phyloP scores from a whole-genome alignment of 768 basidiomycete species.

The Trametes elegans region DNA sequence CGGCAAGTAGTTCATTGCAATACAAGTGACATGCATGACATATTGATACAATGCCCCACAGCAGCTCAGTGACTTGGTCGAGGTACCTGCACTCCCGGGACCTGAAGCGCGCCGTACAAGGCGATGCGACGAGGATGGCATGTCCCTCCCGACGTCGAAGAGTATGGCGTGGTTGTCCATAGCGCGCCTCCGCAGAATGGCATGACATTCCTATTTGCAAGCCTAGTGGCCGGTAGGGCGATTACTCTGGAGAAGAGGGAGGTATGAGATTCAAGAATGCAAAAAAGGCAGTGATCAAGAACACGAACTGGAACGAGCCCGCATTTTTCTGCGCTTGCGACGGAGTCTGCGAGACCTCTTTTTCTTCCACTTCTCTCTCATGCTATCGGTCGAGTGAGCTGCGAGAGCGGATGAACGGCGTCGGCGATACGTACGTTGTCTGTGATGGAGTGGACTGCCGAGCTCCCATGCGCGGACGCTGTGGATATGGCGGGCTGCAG shows the following conservation, averaged over 20 bases:
- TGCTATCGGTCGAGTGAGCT: conserved; percentile 38
- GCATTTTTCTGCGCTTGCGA: conserved; percentile 95
- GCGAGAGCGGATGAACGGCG: neutral
- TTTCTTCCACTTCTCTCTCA: conserved; percentile 99
- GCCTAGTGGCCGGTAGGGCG: conserved; percentile 25
- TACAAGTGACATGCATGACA: conserved; percentile 21
- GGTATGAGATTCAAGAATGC: neutral
- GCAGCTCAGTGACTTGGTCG: conserved; percentile 20
- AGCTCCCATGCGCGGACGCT: conserved; percentile 5
- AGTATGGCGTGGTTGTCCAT: conserved; percentile 12
- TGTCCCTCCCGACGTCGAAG: conserved; percentile 19
- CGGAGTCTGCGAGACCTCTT: conserved; percentile 91
- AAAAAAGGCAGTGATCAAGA: neutral
- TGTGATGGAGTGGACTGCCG: conserved; percentile 23
- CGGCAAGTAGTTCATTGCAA: conserved; percentile 19
- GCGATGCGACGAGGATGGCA: conserved; percentile 24
- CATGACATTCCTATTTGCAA: conserved; percentile 27
- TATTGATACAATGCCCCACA: conserved; percentile 24
- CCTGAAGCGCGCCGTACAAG: conserved; percentile 25
- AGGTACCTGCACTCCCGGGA: conserved; percentile 19
- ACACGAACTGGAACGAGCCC: conserved; percentile 86
- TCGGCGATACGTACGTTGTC: conserved; percentile 14
- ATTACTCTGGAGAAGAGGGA: conserved; percentile 26
- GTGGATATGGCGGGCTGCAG: conserved; percentile 22
- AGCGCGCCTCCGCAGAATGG: conserved; percentile 12